phyloP scores from a whole-genome alignment of 352 stramenopile genomes.

The Globisporangium spiculum region DNA sequence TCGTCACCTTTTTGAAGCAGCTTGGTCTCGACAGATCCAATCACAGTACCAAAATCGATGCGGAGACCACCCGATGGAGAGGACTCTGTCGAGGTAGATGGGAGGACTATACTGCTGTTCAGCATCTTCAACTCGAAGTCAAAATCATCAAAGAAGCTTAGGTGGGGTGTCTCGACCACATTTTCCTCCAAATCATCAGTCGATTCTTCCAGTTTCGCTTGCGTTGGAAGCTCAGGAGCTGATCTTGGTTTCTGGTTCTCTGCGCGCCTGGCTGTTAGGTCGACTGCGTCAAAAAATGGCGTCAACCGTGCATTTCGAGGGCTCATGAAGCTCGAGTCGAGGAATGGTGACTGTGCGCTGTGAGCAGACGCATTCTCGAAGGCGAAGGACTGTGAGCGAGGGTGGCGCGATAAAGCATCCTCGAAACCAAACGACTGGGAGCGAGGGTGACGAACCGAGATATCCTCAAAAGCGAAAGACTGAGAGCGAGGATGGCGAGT shows the following conservation, averaged over 20 bases:
- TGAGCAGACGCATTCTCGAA: slow-evolving; percentile 15
- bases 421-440: slow-evolving; percentile 16
- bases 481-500: slow-evolving; percentile 6
- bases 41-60: slow-evolving; percentile 17
- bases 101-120: slow-evolving; percentile 18
- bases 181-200: neutral
- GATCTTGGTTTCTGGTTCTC: slow-evolving; percentile 4
- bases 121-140: slow-evolving; percentile 30
- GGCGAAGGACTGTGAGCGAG: slow-evolving; percentile 19
- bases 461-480: slow-evolving; percentile 13
- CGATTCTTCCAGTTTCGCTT: neutral
- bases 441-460: neutral
- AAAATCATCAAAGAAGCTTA: slow-evolving; percentile 15
- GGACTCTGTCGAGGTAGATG: slow-evolving; percentile 2
- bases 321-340: slow-evolving; percentile 19
- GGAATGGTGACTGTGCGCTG: slow-evolving; percentile 13
- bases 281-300: slow-evolving; percentile 68
- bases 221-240: neutral
- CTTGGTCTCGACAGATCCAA: slow-evolving; percentile 13
- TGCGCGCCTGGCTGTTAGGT: slow-evolving; percentile 25
- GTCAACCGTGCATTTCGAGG: slow-evolving; percentile 28
- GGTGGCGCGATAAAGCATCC: slow-evolving; percentile 9
- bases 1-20: neutral
- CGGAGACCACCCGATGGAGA: slow-evolving; percentile 7
- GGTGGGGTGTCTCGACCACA: neutral